Evolutionary conservation across 257 asterid genomes (phyloP).

Genomic region (Leptodermis oblonga): DNA sequence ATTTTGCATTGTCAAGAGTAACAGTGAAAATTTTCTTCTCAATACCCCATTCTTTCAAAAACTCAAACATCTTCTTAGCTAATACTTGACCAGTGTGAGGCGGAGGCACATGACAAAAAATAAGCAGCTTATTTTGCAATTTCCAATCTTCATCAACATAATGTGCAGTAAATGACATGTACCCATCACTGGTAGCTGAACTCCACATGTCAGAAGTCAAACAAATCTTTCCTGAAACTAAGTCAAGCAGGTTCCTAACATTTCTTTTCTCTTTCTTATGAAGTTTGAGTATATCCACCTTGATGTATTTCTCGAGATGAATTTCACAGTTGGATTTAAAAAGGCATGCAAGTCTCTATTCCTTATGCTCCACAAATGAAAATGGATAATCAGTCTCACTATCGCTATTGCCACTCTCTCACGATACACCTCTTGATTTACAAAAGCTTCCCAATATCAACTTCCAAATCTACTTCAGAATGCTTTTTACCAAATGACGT

Average conservation of each 20-base stretch:
- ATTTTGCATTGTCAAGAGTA: neutral
- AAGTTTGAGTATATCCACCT: neutral
- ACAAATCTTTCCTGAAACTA: neutral
- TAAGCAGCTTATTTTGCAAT: neutral
- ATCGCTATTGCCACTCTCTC: neutral
- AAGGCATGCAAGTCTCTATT: constrained; percentile 1
- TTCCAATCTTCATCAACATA: neutral
- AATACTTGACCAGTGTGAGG: neutral
- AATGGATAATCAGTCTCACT: neutral
- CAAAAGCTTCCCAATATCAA: neutral
- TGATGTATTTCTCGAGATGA: constrained; percentile 2
- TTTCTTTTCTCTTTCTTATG: constrained; percentile 1
- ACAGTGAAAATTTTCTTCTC: neutral
- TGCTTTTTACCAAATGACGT: neutral
- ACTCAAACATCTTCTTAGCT: neutral
- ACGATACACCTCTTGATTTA: neutral
- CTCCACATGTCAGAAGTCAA: neutral
- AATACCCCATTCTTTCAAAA: neutral
- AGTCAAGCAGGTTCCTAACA: neutral
- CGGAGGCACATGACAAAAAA: neutral
- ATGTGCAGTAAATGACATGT: neutral
- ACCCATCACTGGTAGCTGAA: neutral
- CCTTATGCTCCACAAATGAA: neutral
- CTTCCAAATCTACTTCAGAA: neutral
- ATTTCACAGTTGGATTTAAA: neutral